These are phyloP conservation scores for Scenedesmus sp. DNA, from an alignment of 163 green algal genomes.

Conservation along the genomic window DNA sequence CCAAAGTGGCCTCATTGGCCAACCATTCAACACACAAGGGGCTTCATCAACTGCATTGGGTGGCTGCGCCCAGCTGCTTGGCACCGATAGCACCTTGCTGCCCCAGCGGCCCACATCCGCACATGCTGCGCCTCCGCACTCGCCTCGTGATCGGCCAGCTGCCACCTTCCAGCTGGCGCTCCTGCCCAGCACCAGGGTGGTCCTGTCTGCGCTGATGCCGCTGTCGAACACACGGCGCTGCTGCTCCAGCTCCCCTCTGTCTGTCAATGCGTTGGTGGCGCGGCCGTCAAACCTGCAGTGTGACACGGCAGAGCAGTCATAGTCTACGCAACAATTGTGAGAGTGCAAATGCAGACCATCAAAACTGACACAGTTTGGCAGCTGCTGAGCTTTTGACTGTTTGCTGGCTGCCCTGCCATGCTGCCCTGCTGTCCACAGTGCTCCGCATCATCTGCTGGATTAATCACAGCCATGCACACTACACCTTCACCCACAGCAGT, in stretches of 20 bases:
- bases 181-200: conserved; percentile 52
- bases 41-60: neutral
- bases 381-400: neutral
- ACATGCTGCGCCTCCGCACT: neutral
- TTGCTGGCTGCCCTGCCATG: neutral
- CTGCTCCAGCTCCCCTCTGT: neutral
- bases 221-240: conserved; percentile 16
- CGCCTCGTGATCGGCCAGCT: neutral
- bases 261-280: neutral
- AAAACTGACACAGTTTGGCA: neutral
- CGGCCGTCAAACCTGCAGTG: conserved; percentile 32
- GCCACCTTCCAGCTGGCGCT: conserved; percentile 33
- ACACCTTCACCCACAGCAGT: neutral
- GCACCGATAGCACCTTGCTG: neutral
- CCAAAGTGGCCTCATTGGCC: no score
- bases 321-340: neutral
- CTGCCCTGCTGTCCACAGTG: neutral
- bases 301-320: neutral
- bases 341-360: neutral
- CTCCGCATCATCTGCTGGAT: neutral
- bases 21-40: neutral
- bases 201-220: conserved; percentile 33
- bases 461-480: neutral
- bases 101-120: neutral
- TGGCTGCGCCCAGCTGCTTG: neutral